Conservation (phyloP, 2,329 filamentous ascomycete genomes). For the Monosporascus sp. region DNA sequence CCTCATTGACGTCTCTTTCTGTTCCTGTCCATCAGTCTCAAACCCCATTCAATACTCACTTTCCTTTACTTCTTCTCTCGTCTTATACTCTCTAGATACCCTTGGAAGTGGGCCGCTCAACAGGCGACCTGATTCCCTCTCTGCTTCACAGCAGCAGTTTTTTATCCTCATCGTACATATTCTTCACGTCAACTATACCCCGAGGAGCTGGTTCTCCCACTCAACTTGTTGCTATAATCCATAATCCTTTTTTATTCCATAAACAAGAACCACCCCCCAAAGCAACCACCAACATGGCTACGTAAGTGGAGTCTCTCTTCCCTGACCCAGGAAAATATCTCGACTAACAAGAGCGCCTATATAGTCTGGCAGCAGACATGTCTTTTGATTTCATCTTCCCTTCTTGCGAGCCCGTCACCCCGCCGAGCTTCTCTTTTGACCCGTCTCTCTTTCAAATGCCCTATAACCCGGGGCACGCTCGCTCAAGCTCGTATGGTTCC, state of each 20-base stretch:
- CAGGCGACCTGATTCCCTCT: constrained; percentile 18
- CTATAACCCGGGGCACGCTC: constrained; percentile 49
- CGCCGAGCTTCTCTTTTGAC: constrained; percentile 51
- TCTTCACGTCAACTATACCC: constrained; percentile 5
- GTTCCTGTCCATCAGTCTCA: constrained; percentile 24
- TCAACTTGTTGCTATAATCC: constrained; percentile 17
- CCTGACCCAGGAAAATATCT: constrained; percentile 4
- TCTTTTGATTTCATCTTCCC: constrained; percentile 57
- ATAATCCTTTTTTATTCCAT: constrained; percentile 23
- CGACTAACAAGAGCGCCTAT: constrained; percentile 20
- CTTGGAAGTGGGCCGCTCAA: constrained; percentile 15
- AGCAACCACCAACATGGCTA: constrained; percentile 33
- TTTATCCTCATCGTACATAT: constrained; percentile 13
- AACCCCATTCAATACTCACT: constrained; percentile 23
- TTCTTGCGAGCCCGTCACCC: constrained; percentile 44
- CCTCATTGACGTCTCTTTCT: constrained; percentile 15
- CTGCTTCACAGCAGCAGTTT: constrained; percentile 17
- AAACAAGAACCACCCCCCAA: constrained; percentile 18
- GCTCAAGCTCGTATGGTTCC: constrained; percentile 61
- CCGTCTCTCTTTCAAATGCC: constrained; percentile 51
- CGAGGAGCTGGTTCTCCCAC: constrained; percentile 26
- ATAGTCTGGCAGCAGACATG: constrained; percentile 57
- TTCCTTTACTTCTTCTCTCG: constrained; percentile 18
- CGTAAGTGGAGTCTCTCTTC: constrained; percentile 28
- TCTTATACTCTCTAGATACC: constrained; percentile 23